Percentiles rank a stretch among this genome's conserved stretches.
phyloP scores from a whole-genome alignment of 345 rosid genomes.

The Raphanus sativus region DNA sequence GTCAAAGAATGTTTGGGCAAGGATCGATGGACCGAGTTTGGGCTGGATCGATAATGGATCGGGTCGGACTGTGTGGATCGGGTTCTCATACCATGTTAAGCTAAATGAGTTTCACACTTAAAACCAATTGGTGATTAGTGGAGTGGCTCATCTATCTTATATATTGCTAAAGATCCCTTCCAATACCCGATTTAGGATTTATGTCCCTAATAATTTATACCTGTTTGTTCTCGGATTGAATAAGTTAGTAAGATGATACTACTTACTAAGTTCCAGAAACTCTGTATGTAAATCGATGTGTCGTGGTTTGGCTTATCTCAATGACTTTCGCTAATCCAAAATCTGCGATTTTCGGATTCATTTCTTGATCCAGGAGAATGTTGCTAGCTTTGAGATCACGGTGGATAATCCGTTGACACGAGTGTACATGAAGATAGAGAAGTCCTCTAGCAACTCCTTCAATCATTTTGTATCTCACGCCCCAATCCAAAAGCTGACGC shows the following conservation, averaged over 20 bases:
- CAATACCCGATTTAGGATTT: too few species aligned
- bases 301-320: slow-evolving; percentile 33
- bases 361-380: slow-evolving; percentile 43
- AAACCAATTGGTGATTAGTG: too few species aligned
- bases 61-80: too few species aligned
- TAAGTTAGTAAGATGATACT: neutral
- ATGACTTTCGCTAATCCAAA: slow-evolving; percentile 60
- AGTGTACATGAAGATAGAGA: slow-evolving; percentile 48
- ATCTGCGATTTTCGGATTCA: slow-evolving; percentile 64
- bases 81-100: too few species aligned
- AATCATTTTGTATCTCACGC: slow-evolving; percentile 30
- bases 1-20: too few species aligned
- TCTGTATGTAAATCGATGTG: slow-evolving; percentile 42
- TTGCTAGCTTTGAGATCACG: slow-evolving; percentile 67
- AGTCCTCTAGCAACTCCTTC: slow-evolving; percentile 38
- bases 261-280: slow-evolving; percentile 54
- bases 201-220: too few species aligned
- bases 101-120: too few species aligned
- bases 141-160: too few species aligned
- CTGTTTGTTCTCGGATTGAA: neutral
- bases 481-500: slow-evolving; percentile 32
- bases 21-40: too few species aligned
- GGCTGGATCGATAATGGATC: too few species aligned
- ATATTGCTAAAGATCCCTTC: too few species aligned
- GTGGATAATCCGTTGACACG: slow-evolving; percentile 49